Percentiles rank a stretch among this genome's conserved stretches.
Evolutionary conservation across 1,139 yeast genomes (phyloP).

Genomic region (Yamadazyma friedrichii): DNA sequence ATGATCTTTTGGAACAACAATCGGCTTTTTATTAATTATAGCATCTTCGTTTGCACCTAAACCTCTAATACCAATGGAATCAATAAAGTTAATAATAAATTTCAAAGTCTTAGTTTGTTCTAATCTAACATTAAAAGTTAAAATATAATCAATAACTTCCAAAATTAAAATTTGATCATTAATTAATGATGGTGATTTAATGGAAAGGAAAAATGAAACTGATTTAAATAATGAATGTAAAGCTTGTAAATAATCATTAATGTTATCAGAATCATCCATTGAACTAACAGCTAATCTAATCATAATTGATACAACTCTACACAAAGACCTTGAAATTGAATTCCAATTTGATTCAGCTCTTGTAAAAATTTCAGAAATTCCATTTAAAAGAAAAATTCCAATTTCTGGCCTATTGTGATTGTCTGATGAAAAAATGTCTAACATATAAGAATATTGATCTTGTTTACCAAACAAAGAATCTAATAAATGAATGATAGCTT

Average conservation of each 20-base stretch:
- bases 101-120: slow-evolving; percentile 38
- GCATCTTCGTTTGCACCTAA: slow-evolving; percentile 43
- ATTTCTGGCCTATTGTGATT: slow-evolving; percentile 42
- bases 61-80: slow-evolving; percentile 55
- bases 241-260: slow-evolving; percentile 31
- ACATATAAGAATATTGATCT: slow-evolving; percentile 57
- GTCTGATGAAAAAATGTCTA: slow-evolving; percentile 46
- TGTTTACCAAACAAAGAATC: slow-evolving; percentile 68
- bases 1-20: slow-evolving; percentile 44
- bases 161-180: slow-evolving; percentile 60
- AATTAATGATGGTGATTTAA: slow-evolving; percentile 46
- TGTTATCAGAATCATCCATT: slow-evolving; percentile 21
- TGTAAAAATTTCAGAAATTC: slow-evolving; percentile 46
- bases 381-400: slow-evolving; percentile 50
- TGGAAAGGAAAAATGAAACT: slow-evolving; percentile 46
- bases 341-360: slow-evolving; percentile 59
- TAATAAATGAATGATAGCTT: slow-evolving; percentile 57
- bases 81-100: slow-evolving; percentile 43
- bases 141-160: slow-evolving; percentile 56
- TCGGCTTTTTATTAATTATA: slow-evolving; percentile 27
- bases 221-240: slow-evolving; percentile 36
- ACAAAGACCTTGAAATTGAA: slow-evolving; percentile 59
- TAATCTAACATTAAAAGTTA: slow-evolving; percentile 40
- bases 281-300: slow-evolving; percentile 40
- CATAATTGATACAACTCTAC: slow-evolving; percentile 56